These are phyloP conservation scores for Cercospora brassicicola DNA, from an alignment of 2,329 filamentous ascomycete species.

Conservation along the genomic window DNA sequence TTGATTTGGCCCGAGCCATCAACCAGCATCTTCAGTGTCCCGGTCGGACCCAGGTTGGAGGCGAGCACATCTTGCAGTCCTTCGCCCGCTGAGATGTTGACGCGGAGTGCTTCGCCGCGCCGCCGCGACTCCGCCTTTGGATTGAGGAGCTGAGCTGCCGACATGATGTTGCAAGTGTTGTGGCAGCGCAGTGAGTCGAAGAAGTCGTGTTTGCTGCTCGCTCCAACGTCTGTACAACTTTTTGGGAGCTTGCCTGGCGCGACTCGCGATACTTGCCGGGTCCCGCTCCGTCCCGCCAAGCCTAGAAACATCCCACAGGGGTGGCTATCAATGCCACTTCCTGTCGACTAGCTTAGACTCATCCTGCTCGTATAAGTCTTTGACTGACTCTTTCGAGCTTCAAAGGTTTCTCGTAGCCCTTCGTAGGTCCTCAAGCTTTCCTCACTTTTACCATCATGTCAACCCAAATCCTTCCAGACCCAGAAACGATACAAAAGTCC, in stretches of 20 bases:
- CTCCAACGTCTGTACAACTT: slow-evolving; percentile 7
- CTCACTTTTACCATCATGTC: not conserved
- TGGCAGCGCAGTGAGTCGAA: not conserved
- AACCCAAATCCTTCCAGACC: slow-evolving; percentile 40
- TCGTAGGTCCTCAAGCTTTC: not conserved
- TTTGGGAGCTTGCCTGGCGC: slow-evolving; percentile 11
- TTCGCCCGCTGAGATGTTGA: slow-evolving; percentile 96
- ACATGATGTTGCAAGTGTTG: slow-evolving; percentile 60
- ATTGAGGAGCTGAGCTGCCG: slow-evolving; percentile 95
- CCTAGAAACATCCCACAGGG: not conserved
- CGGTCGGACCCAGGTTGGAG: slow-evolving; percentile 90
- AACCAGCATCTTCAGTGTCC: slow-evolving; percentile 90
- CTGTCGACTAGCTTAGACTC: not conserved
- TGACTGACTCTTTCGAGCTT: not conserved
- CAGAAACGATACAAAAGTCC: slow-evolving; percentile 34
- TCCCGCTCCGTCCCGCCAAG: not conserved
- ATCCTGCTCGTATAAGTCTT: not conserved
- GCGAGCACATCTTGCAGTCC: slow-evolving; percentile 76
- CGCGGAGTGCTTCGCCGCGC: slow-evolving; percentile 91
- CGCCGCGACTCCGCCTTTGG: slow-evolving; percentile 98
- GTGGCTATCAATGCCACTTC: not conserved
- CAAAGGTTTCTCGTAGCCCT: not conserved
- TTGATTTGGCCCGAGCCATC: slow-evolving; percentile 77
- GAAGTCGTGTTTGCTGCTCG: not conserved
- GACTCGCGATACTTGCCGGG: slow-evolving; percentile 4